Evolutionary conservation across 1,284 basidiomycete genomes (phyloP).

Genomic region (Wallemia mellicola): DNA sequence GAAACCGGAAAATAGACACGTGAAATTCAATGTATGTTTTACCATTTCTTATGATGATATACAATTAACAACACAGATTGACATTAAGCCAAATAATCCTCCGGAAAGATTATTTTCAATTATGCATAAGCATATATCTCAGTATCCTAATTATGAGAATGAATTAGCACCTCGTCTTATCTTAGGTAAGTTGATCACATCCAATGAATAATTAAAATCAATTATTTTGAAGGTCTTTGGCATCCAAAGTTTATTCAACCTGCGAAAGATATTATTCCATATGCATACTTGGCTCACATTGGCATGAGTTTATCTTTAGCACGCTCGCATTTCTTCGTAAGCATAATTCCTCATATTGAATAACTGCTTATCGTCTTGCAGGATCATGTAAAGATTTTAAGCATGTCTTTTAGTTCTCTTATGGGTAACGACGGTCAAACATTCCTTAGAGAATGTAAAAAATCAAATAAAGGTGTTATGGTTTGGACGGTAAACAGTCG

Average conservation of each 20-base stretch:
- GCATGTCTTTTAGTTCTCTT: neutral
- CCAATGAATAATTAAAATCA: too few relatives aligned
- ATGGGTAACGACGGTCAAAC: neutral
- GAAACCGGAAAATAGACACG: neutral
- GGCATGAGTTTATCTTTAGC: neutral
- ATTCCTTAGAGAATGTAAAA: neutral
- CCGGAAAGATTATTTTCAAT: neutral
- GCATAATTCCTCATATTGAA: neutral
- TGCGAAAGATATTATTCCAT: neutral
- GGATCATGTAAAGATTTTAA: neutral
- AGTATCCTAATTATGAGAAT: neutral
- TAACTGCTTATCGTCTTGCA: neutral
- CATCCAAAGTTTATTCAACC: neutral
- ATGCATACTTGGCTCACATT: neutral
- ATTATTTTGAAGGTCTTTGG: slow-evolving; percentile 1
- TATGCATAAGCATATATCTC: neutral
- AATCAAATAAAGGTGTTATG: neutral
- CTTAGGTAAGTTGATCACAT: neutral
- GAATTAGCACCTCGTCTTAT: neutral
- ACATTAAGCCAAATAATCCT: neutral
- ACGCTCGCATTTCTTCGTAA: neutral
- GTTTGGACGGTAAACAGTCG: neutral
- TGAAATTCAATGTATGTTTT: neutral
- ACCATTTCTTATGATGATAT: neutral
- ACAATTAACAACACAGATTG: too few relatives aligned